These are phyloP conservation scores for Parachaetomium inaequale DNA, from an alignment of 495 filamentous ascomycete species.

Conservation along the genomic window DNA sequence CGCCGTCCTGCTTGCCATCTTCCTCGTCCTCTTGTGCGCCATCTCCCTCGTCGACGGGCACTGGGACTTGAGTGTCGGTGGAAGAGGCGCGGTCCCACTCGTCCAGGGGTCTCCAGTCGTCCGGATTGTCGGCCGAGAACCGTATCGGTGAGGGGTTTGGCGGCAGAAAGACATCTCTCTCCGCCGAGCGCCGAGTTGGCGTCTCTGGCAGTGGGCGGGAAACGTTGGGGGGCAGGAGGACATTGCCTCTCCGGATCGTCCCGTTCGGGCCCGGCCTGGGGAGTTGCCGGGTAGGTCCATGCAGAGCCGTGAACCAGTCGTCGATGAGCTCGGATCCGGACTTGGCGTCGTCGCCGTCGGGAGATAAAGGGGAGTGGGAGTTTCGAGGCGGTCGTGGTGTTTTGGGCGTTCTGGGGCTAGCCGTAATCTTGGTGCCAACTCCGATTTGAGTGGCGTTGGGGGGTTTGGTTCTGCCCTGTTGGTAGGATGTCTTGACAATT, in stretches of 20 bases:
- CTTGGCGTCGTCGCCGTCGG: background rate
- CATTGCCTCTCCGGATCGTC: background rate
- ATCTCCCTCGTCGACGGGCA: background rate
- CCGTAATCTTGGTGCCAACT: conserved; percentile 11
- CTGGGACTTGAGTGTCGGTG: background rate
- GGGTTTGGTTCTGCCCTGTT: background rate
- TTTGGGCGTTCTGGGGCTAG: background rate
- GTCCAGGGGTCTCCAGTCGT: conserved; percentile 37
- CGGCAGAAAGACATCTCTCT: background rate
- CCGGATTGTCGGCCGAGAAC: conserved; percentile 30
- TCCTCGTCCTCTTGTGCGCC: background rate
- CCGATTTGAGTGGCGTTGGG: no score
- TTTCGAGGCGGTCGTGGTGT: background rate
- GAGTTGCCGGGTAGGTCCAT: background rate
- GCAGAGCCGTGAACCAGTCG: background rate
- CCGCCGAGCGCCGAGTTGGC: background rate
- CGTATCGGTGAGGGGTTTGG: background rate
- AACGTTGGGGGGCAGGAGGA: background rate
- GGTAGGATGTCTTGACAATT: background rate
- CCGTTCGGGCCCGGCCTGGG: background rate
- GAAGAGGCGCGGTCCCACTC: background rate
- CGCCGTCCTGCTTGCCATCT: background rate
- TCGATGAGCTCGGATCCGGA: background rate
- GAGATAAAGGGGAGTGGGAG: background rate
- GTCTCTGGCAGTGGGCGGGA: background rate